Evolutionary conservation across 495 filamentous ascomycete genomes (phyloP).

Genomic region (Penicillium nucicola): DNA sequence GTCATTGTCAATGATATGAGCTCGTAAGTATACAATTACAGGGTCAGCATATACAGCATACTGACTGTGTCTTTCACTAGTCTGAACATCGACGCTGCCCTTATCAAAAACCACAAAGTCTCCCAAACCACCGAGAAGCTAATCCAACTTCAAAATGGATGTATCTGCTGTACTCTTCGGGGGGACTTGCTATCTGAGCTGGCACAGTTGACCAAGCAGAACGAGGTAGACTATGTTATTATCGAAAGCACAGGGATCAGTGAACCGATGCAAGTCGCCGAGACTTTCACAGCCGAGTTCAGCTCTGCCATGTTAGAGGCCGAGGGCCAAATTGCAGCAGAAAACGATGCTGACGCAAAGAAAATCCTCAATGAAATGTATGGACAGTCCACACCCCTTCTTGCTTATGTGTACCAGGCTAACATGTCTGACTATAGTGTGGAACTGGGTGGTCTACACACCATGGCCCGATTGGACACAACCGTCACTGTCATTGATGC

Average conservation of each 20-base stretch:
- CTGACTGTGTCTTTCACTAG: slow-evolving; percentile 15
- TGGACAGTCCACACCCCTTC: background rate
- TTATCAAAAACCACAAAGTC: slow-evolving; percentile 51
- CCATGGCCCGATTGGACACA: slow-evolving; percentile 54
- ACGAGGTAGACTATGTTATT: slow-evolving; percentile 54
- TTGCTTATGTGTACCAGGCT: background rate
- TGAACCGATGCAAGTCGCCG: slow-evolving; percentile 61
- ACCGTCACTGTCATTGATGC: slow-evolving; percentile 58
- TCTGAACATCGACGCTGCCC: slow-evolving; percentile 55
- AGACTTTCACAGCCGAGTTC: slow-evolving; percentile 56
- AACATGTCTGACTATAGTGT: slow-evolving; percentile 22
- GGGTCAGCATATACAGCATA: background rate
- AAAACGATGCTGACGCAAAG: slow-evolving; percentile 28
- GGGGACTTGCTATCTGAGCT: slow-evolving; percentile 56
- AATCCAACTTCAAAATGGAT: slow-evolving; percentile 60
- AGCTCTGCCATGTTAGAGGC: slow-evolving; percentile 39
- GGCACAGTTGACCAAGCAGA: slow-evolving; percentile 44
- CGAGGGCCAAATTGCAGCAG: slow-evolving; percentile 25
- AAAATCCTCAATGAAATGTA: slow-evolving; percentile 41
- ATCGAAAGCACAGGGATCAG: slow-evolving; percentile 61
- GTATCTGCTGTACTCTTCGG: slow-evolving; percentile 60
- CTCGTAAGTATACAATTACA: slow-evolving; percentile 24
- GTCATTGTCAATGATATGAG: slow-evolving; percentile 61
- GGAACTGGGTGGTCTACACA: slow-evolving; percentile 49
- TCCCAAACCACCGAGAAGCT: slow-evolving; percentile 52